Conservation (phyloP, 495 filamentous ascomycete genomes). For the Letharia lupina region DNA sequence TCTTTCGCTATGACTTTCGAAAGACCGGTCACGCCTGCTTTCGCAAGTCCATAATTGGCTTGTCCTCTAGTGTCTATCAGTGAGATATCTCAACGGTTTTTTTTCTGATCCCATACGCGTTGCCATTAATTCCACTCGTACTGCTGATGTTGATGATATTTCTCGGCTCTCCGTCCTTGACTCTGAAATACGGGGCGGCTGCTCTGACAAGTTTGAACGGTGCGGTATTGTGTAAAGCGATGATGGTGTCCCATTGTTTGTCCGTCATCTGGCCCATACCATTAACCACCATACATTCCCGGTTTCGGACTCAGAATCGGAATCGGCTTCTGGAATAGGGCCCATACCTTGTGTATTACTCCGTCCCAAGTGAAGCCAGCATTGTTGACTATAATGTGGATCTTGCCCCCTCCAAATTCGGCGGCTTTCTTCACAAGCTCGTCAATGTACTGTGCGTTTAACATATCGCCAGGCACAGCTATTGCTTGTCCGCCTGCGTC, state of each 20-base stretch:
- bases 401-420: conserved; percentile 75
- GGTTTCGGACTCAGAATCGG: not conserved
- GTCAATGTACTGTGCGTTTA: conserved; percentile 56
- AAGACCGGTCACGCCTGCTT: conserved; percentile 70
- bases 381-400: conserved; percentile 83
- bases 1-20: conserved; percentile 86
- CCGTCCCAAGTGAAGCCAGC: conserved; percentile 87
- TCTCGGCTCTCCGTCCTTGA: conserved; percentile 70
- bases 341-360: conserved; percentile 44
- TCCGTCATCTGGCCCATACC: conserved; percentile 58
- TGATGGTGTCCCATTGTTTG: conserved; percentile 84
- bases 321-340: not conserved
- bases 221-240: conserved; percentile 69
- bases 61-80: conserved; percentile 46
- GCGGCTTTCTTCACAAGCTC: conserved; percentile 63
- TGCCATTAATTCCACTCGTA: conserved; percentile 73
- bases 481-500: conserved; percentile 52
- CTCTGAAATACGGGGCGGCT: conserved; percentile 76
- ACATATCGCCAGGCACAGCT: conserved; percentile 64
- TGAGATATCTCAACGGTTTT: not conserved
- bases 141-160: conserved; percentile 74
- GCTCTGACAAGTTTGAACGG: conserved; percentile 75
- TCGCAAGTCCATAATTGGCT: conserved; percentile 75
- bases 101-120: conserved; percentile 41
- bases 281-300: not conserved